phyloP scores from a whole-genome alignment of 192 early-diverging fungal species.

The Allomyces macrogynus region DNA sequence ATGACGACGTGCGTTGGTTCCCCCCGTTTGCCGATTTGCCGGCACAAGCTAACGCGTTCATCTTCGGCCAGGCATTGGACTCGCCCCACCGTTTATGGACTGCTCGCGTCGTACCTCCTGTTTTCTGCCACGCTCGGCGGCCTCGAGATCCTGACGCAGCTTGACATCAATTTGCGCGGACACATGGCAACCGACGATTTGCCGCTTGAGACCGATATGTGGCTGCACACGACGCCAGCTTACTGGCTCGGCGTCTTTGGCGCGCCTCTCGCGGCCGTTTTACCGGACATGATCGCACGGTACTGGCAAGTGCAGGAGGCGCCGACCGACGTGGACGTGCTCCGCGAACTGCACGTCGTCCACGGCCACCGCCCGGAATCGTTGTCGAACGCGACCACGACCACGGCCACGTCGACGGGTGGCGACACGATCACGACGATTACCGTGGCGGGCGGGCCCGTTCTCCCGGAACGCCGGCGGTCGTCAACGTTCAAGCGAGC shows the following conservation, averaged over 20 bases:
- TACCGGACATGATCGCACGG: background rate
- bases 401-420: no score
- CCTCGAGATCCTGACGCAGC: background rate
- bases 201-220: background rate
- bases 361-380: no score
- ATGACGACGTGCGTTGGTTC: conserved; percentile 20
- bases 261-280: background rate
- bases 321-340: no score
- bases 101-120: background rate
- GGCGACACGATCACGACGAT: no score
- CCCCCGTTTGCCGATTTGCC: no score
- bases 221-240: background rate
- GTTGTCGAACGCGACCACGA: no score
- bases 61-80: background rate
- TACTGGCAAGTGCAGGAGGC: background rate
- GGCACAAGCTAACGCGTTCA: no score
- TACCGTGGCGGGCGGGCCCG: no score
- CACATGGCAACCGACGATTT: background rate
- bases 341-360: no score
- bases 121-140: background rate
- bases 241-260: background rate
- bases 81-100: background rate
- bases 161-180: background rate
- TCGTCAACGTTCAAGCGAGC: no score
- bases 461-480: no score